phyloP scores from a whole-genome alignment of 2,329 filamentous ascomycete species.

The Alternaria tenuissima region DNA sequence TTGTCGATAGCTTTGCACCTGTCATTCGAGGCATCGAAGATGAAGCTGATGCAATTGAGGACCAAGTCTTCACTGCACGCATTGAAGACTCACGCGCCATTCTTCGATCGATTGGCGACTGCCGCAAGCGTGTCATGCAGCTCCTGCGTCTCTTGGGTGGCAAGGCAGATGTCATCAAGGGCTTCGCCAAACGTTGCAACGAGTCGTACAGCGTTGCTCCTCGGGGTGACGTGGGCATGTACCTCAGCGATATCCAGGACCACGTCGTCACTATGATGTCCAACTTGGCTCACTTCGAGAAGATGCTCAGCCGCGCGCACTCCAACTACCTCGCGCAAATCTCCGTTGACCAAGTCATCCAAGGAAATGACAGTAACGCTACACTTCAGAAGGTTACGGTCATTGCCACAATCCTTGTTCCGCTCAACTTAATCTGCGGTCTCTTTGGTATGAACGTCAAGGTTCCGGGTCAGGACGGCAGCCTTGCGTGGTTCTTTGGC shows the following conservation, averaged over 20 bases:
- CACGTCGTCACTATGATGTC: slow-evolving; percentile 99
- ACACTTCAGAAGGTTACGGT: slow-evolving; percentile 95
- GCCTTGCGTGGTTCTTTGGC: slow-evolving; percentile 66
- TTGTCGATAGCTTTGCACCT: slow-evolving; percentile 94
- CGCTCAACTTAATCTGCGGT: slow-evolving; percentile 89
- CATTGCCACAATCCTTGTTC: slow-evolving; percentile 92
- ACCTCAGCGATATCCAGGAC: slow-evolving; percentile 97
- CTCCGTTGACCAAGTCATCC: slow-evolving; percentile 86
- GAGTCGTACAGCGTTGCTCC: slow-evolving; percentile 96
- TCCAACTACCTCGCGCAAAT: slow-evolving; percentile 96
- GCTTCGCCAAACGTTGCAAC: slow-evolving; percentile 98
- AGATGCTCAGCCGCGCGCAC: slow-evolving; percentile 93
- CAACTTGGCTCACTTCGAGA: slow-evolving; percentile 94
- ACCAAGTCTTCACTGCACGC: slow-evolving; percentile 91
- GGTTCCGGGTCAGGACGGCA: slow-evolving; percentile 68
- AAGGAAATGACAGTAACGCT: slow-evolving; percentile 87
- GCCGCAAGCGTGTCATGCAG: slow-evolving; percentile 93
- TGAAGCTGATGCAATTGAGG: slow-evolving; percentile 92
- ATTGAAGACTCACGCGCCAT: slow-evolving; percentile 89
- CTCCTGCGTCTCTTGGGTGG: slow-evolving; percentile 91
- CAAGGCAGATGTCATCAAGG: slow-evolving; percentile 97
- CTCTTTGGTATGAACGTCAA: slow-evolving; percentile 87
- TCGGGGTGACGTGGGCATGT: slow-evolving; percentile 94
- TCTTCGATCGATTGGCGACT: slow-evolving; percentile 84
- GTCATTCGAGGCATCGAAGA: slow-evolving; percentile 86